A percentile compares a stretch with the other conserved stretches of the same genome.
phyloP scores from a whole-genome alignment of 345 rosid genomes.

The Sisymbrium altissimum region DNA sequence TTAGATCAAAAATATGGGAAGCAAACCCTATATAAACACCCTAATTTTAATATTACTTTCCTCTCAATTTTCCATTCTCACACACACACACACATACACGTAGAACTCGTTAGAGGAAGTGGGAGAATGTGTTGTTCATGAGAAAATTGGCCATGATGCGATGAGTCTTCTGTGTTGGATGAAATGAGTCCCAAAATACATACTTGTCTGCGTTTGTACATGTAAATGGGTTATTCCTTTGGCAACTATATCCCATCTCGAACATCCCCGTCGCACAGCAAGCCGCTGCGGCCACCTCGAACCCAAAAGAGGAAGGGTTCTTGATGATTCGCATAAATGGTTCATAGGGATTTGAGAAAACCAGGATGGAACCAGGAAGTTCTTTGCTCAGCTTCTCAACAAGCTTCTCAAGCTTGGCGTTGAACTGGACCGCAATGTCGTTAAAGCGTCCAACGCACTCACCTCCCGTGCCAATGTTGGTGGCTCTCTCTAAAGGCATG shows the following conservation, averaged over 20 bases:
- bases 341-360: constrained; percentile 45
- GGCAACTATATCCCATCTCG: constrained; percentile 77
- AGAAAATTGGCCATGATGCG: constrained; percentile 46
- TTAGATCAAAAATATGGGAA: constrained; percentile 24
- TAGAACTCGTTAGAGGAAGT: constrained; percentile 20
- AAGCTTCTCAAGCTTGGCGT: constrained; percentile 35
- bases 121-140: constrained; percentile 37
- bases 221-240: constrained; percentile 38
- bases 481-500: constrained; percentile 61
- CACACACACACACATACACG: not conserved
- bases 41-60: not conserved
- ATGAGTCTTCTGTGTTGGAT: constrained; percentile 64
- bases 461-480: constrained; percentile 38
- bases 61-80: not conserved
- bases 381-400: constrained; percentile 37
- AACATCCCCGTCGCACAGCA: constrained; percentile 79
- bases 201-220: constrained; percentile 55
- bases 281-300: constrained; percentile 45
- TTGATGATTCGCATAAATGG: constrained; percentile 37
- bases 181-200: constrained; percentile 82
- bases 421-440: constrained; percentile 47
- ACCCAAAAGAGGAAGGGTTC: constrained; percentile 50
- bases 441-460: constrained; percentile 45
- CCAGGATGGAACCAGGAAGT: constrained; percentile 40
- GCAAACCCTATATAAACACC: not conserved